These are phyloP conservation scores for Lentinula novae-zelandiae DNA, from an alignment of 1,284 basidiomycete genomes.

Conservation along the genomic window DNA sequence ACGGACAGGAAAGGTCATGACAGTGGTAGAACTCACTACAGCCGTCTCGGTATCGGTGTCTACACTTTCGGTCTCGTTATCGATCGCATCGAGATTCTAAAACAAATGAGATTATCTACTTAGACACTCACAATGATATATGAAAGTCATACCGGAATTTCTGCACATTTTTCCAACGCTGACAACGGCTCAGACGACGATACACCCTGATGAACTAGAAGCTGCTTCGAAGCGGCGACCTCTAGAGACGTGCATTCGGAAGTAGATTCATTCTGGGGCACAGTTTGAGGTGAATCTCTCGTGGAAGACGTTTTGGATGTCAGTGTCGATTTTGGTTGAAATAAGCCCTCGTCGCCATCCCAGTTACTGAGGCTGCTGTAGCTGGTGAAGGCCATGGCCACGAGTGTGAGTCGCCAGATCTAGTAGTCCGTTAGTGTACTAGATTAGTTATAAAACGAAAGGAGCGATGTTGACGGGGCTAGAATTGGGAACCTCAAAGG, in stretches of 20 bases:
- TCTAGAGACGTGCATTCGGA: neutral
- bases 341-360: neutral
- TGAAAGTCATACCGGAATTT: neutral
- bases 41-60: neutral
- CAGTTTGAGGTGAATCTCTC: neutral
- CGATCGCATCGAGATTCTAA: neutral
- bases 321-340: neutral
- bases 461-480: neutral
- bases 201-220: neutral
- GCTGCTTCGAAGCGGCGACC: neutral
- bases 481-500: no score
- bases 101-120: neutral
- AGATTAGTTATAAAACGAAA: neutral
- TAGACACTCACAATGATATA: neutral
- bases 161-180: neutral
- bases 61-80: neutral
- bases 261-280: neutral
- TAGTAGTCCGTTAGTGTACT: neutral
- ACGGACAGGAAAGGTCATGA: neutral
- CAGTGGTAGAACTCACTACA: neutral
- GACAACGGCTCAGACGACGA: neutral
- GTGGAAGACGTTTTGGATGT: neutral
- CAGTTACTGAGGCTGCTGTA: neutral
- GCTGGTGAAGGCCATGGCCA: neutral
- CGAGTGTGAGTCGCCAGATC: neutral